phyloP scores from a whole-genome alignment of 2,329 filamentous ascomycete species.

The Nigrograna mackinnonii region DNA sequence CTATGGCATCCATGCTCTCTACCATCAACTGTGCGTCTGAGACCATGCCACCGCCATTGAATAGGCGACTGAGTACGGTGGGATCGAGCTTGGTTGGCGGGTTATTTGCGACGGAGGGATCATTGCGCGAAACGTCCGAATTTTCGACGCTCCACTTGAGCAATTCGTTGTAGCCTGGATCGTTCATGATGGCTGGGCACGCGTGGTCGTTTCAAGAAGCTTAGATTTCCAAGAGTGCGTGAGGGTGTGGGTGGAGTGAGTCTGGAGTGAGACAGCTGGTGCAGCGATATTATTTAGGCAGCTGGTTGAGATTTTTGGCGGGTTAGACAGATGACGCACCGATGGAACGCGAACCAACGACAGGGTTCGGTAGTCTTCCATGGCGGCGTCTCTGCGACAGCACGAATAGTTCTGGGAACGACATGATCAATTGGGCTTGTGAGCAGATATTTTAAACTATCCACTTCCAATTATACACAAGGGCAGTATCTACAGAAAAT shows the following conservation, averaged over 20 bases:
- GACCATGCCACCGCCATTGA: slow-evolving; percentile 68
- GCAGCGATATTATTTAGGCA: slow-evolving; percentile 18
- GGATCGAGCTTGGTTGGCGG: slow-evolving; percentile 60
- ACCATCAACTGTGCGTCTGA: slow-evolving; percentile 93
- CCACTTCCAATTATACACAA: no score
- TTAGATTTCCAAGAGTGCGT: neutral
- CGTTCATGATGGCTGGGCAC: slow-evolving; percentile 47
- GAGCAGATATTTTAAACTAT: no score
- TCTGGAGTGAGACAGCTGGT: slow-evolving; percentile 5
- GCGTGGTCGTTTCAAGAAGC: neutral
- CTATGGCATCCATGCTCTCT: slow-evolving; percentile 76
- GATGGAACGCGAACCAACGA: slow-evolving; percentile 11
- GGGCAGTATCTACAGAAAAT: no score
- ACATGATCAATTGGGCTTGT: no score
- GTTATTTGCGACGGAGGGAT: slow-evolving; percentile 33
- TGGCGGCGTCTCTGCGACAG: no score
- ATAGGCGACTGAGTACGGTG: slow-evolving; percentile 71
- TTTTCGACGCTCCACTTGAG: slow-evolving; percentile 79
- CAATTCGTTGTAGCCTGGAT: slow-evolving; percentile 72
- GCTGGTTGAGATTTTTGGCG: slow-evolving; percentile 9
- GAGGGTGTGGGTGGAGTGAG: neutral
- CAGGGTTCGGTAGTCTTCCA: slow-evolving; percentile 23
- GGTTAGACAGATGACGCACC: slow-evolving; percentile 16
- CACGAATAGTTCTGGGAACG: no score
- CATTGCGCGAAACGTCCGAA: slow-evolving; percentile 49